These are phyloP conservation scores for Artomyces pyxidatus DNA, from an alignment of 768 basidiomycete species.

Conservation along the genomic window DNA sequence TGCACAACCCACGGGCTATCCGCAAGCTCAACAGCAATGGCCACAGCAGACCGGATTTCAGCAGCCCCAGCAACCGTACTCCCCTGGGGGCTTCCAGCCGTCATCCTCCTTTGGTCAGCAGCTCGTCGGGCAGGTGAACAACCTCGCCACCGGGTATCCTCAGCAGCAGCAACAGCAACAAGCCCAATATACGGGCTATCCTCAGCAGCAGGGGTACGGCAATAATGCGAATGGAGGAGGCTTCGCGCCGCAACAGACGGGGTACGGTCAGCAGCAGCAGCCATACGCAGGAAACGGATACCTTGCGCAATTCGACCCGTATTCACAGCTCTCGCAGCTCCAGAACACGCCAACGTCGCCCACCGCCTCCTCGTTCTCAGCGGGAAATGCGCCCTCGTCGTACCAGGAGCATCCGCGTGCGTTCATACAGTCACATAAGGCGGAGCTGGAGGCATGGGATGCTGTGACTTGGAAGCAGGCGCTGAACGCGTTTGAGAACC, in stretches of 20 bases:
- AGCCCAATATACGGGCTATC: slow-evolving; percentile 21
- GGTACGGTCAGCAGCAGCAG: slow-evolving; percentile 14
- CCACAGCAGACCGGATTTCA: slow-evolving; percentile 8
- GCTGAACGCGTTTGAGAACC: slow-evolving; percentile 48
- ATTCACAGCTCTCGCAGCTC: slow-evolving; percentile 6
- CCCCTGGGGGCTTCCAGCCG: slow-evolving; percentile 8
- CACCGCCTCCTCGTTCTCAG: background rate
- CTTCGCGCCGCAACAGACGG: slow-evolving; percentile 16
- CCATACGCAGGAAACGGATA: slow-evolving; percentile 8
- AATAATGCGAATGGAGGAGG: background rate
- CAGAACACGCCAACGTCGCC: background rate
- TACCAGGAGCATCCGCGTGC: slow-evolving; percentile 59
- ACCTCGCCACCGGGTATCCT: slow-evolving; percentile 13
- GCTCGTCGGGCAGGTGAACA: slow-evolving; percentile 10
- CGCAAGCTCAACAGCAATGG: background rate
- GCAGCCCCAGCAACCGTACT: slow-evolving; percentile 7
- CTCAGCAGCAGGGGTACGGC: slow-evolving; percentile 15
- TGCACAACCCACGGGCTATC: background rate
- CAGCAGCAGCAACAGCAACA: slow-evolving; percentile 23
- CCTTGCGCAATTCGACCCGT: slow-evolving; percentile 16
- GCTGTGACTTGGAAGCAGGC: slow-evolving; percentile 25
- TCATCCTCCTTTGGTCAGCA: slow-evolving; percentile 8
- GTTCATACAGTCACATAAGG: slow-evolving; percentile 56
- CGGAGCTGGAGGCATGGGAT: slow-evolving; percentile 41
- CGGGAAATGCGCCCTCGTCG: slow-evolving; percentile 13